phyloP scores from a whole-genome alignment of 2,329 filamentous ascomycete genomes.

The Cercospora sesami region DNA sequence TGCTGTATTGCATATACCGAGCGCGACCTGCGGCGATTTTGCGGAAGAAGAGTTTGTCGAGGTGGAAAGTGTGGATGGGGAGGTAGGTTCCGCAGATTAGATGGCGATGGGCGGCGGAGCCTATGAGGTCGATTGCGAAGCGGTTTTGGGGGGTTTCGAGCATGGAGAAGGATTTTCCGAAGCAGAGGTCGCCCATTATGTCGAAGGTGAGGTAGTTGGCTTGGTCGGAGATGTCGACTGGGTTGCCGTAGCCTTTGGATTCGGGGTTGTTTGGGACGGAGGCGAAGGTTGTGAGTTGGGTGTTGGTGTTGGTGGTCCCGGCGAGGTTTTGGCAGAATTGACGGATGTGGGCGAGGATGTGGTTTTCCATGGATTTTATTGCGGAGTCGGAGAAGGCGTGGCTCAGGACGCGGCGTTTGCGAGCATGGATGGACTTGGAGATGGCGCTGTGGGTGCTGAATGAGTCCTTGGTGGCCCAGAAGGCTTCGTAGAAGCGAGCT shows the following conservation, averaged over 20 bases:
- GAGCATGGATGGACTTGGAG: conserved; percentile 48
- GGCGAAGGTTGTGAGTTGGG: conserved; percentile 10
- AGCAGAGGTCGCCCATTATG: conserved; percentile 35
- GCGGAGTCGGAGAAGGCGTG: conserved; percentile 51
- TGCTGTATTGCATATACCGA: conserved; percentile 48
- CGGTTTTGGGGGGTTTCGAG: conserved; percentile 43
- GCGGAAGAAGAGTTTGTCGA: conserved; percentile 48
- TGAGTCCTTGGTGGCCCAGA: conserved; percentile 46
- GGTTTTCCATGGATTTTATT: conserved; percentile 49
- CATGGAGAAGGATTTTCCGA: conserved; percentile 47
- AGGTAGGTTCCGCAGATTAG: conserved; percentile 45
- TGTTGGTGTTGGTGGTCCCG: conserved; percentile 1
- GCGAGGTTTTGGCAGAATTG: conserved; percentile 41
- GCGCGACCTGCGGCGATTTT: conserved; percentile 46
- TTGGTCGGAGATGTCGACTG: conserved; percentile 49
- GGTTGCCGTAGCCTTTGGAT: conserved; percentile 43
- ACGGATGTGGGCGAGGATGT: conserved; percentile 47
- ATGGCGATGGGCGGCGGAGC: conserved; percentile 32
- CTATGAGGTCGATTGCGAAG: conserved; percentile 32
- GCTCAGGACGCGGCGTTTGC: conserved; percentile 49
- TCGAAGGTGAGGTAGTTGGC: conserved; percentile 45
- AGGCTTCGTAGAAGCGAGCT: conserved; percentile 51
- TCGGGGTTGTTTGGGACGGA: conserved; percentile 8
- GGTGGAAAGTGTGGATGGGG: conserved; percentile 39
- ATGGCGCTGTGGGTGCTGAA: conserved; percentile 49